Base-by-base conservation (phyloP, 2,329 filamentous ascomycete species). In the Claviceps humidiphila region DNA sequence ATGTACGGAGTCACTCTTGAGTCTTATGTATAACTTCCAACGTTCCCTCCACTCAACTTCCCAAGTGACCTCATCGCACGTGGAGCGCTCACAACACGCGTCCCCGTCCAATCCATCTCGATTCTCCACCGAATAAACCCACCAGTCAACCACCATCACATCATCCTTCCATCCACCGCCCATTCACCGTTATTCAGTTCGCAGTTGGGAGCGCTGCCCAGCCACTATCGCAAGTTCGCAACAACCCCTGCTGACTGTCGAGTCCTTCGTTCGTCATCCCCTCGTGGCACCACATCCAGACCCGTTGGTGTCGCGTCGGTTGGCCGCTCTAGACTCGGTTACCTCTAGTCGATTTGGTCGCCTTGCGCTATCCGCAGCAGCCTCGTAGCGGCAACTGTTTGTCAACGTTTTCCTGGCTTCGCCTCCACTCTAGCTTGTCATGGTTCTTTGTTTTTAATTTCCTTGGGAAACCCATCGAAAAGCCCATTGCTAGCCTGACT, bases 141-240 rank as follows among this genome's bases (percentile, higher is more conserved):
- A 34, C 30, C 9, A 34, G 30, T 34, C 30, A 11, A 34, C 30
- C 22, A 42, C 40, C 20, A 43, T 14, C 41, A 20, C 47, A 46
- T 41, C 51, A 46, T 22, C 47, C 49, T 46, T n/a, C 20, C 22
- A 5, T 14, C 20, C 20, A 16, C 42, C 11, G 13, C 42, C 13
- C 22, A n/a, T 17, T 7, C 43, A 45, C 47, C 51, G 42, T 50
- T 43, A 50, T 50, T 26, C 44, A 17, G 20, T 48, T 47, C 51
- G 24, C 40, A n/a, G 41, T n/a, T 16, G 17, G 13, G 34, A 44
- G 16, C 24, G 26, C 38, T 41, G 40, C 34, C 49, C 45, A 38
- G 30, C 40, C 20, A 39, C 51, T 20, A 5, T 38, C 24, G 46
- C n/a, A n/a, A n/a, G n/a, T n/a, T n/a, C n/a, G n/a, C 37, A n/a